Base-by-base conservation (phyloP, 441 rosid species). In the Isatis lusitanica region DNA sequence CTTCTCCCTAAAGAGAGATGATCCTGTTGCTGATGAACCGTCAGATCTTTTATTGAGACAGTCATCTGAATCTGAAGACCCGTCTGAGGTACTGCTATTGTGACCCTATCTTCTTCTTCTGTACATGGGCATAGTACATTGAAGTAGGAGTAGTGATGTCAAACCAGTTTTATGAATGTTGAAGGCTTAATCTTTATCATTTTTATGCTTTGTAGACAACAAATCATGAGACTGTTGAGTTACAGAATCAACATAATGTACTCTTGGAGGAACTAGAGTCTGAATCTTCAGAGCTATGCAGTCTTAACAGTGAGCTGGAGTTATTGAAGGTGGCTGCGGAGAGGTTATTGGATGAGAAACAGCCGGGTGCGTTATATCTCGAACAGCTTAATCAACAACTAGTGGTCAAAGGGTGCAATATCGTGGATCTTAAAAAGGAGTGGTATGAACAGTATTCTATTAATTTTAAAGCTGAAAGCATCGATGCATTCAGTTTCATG, bases 261-360 rank as follows among this genome's bases (percentile, higher is more conserved):
- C 74, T 85, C 36, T 21, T 16, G 75, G 77, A 50, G 71, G 84
- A 85, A 66, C 47, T 82, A 26, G 62, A 59, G 16, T 75, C 77
- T 59, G 84, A 84, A 72, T 73, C 80, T 68, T 81, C 75, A 48
- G 85, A 86, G 75, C 47, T 81, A 52, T 46, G 35, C 58, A 59
- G 74, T 67, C 90, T 88, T 76, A 84, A 87, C 17, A 63, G 82
- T 77, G 89, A 94, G 76, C 61, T 85, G 59, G 82, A 88, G 66
- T 74, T 82, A 62, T 78, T 86, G 63, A 85, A 82, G 79, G 81
- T 79, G 4, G 92, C 90, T 8, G 76, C 86, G 12, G 84, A 83
- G 77, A 81, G 81, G 84, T 88, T 83, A 66, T 82, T 85, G 64
- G 86, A 84, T 68, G 81, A 77, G 30, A 80, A 76, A 53, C 83